Base-by-base conservation (phyloP, 371 early-diverging fungal genomes). In the Rhizopus delemar region DNA sequence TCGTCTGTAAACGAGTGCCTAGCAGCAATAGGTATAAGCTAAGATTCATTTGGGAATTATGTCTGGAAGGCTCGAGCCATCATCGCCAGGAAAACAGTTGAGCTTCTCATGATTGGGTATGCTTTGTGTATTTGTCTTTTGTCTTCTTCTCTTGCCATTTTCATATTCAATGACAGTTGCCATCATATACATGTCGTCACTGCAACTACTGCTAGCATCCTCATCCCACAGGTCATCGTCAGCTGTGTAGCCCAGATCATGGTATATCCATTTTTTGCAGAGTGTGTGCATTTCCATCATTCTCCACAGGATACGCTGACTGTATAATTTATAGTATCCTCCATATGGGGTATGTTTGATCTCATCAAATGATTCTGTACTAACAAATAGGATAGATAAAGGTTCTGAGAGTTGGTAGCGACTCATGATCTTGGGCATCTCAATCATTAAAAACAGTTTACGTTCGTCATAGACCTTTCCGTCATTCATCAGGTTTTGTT, bases 251-350 rank as follows among this genome's bases (percentile, higher is more conserved):
- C 6, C 6, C 6, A 6, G 36, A 8, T 36, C 36, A 11, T 36
- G 36, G 11, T 11, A 36, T 8, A 36, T 11, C 58, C 59, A 63
- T 3, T 60, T 55, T 12, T 60, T 60, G 36, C 53, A 28, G 5
- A 50, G 45, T 32, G 35, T 56, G 28, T 65, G 65, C 15, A 52
- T 56, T 46, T 60, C 57, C 56, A 65, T 51, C 65, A 65, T 65
- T 34, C 60, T 56, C 65, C 65, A 65, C 22, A 65, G 32, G 22
- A 65, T 60, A 2, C 60, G 31, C 13, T 60, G 60, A 7, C 57
- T 60, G 15, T 51, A 51, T 5, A 28, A 7, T 33, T 65, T 41
- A 32, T 64, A 64, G 28, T 46, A 5, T 11, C 28, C 32, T 5
- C 41, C 53, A 36, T 60, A 35, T 9, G 50, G 39, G 13, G 46